Evolutionary conservation across 1,139 yeast genomes (phyloP), one percentile per base, ranked within the genome.

Genomic region (Hemisphaericaspora lyxosophila): DNA sequence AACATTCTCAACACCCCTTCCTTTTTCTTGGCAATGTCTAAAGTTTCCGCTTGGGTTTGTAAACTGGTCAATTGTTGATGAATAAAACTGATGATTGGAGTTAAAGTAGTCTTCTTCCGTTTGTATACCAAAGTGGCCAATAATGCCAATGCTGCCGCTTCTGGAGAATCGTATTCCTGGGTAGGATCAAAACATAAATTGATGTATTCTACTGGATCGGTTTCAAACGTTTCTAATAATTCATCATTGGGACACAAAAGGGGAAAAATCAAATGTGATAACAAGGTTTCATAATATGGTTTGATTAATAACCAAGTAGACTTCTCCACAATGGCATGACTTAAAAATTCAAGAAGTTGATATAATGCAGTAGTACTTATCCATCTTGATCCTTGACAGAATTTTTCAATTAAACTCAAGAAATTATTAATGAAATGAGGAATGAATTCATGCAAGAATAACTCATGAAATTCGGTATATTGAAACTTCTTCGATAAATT

Each of bases 141-240:
- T 38, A 85, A 65, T 2, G 80, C 75, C 41, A 80, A 63, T 1
- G 88, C 84, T 2, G 89, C 87, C 35, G 75, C 64, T 55, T 83
- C 88, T n/a, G 88, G 84, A 11, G 82, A 70, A 42, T 73, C 67
- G 31, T 64, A 67, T 40, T 75, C 82, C 39, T 79, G 84, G 57
- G 77, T 77, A 25, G 78, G 64, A 55, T 88, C 95, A 53, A 88
- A 73, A 42, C 81, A 79, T 49, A 84, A 73, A 59, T 86, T 90
- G 46, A 92, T 85, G 57, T 89, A 92, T 59, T 90, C 97, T 41
- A 80, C 85, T 5, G 97, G 97, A 54, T 92, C 97, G 44, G 76
- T 79, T 45, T 89, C 96, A 63, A 86, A 90, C 25, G 79, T 63
- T 46, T 87, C 95, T 43, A 89, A 66, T 18, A 78, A 79, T 9